phyloP scores from a whole-genome alignment of 768 basidiomycete species.

The Epithele typhae region DNA sequence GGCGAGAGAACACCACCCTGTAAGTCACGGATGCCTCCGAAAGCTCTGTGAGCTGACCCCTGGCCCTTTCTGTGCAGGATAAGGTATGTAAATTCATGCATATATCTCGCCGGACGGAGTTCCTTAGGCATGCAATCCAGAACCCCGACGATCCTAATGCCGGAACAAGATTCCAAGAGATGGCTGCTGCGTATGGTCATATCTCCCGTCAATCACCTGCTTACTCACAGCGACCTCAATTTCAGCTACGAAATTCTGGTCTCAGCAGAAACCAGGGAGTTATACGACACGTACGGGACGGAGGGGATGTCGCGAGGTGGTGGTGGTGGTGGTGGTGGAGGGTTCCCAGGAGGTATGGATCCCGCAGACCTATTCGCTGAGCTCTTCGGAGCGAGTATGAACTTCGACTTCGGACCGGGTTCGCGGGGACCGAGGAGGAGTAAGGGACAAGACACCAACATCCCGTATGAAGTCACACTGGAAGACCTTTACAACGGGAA shows the following conservation, averaged over 20 bases:
- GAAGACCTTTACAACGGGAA: constrained; percentile 95
- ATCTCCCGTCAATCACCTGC: too few relatives aligned
- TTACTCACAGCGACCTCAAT: too few relatives aligned
- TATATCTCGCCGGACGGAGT: too few relatives aligned
- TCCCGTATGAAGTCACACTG: constrained; percentile 80
- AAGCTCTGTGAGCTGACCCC: too few relatives aligned
- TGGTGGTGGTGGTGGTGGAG: constrained; percentile 37
- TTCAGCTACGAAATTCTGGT: constrained; percentile 78
- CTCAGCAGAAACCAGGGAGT: constrained; percentile 60
- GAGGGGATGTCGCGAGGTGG: constrained; percentile 54
- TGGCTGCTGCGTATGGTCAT: constrained; percentile 79
- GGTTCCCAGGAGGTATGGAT: constrained; percentile 39
- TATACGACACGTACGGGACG: constrained; percentile 74
- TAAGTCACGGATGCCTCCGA: too few relatives aligned
- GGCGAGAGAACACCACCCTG: constrained; percentile 88
- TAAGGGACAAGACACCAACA: constrained; percentile 68
- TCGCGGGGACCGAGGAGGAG: constrained; percentile 38
- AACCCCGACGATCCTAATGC: constrained; percentile 89
- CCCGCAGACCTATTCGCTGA: constrained; percentile 70
- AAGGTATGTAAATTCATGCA: constrained; percentile 64
- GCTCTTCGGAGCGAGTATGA: constrained; percentile 60
- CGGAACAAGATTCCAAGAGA: constrained; percentile 80
- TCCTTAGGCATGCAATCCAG: constrained; percentile 26
- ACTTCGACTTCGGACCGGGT: constrained; percentile 52
- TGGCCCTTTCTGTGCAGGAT: too few relatives aligned